Conservation (phyloP, 202 grass and related monocot species). For the Cymbopogon flexuosus region DNA sequence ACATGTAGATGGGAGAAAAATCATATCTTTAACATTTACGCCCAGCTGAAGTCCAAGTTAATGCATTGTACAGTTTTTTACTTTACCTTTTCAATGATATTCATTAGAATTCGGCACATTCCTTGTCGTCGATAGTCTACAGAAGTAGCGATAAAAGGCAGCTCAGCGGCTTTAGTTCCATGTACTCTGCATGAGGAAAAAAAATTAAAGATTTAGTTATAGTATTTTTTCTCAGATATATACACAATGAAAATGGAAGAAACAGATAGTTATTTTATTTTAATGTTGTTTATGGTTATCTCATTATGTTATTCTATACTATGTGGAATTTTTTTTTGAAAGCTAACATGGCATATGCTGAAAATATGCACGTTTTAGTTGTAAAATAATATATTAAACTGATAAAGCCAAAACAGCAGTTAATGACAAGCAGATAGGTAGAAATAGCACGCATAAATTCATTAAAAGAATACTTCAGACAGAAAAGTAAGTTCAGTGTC, state of each 20-base stretch:
- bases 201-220: constrained; percentile 7
- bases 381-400: background rate
- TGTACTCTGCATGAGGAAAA: constrained; percentile 55
- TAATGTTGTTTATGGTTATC: background rate
- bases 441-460: constrained; percentile 8
- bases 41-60: constrained; percentile 13
- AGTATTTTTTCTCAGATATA: background rate
- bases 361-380: background rate
- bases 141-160: constrained; percentile 84
- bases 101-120: constrained; percentile 70
- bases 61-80: background rate
- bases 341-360: constrained; percentile 3
- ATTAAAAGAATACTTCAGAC: background rate
- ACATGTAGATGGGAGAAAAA: constrained; percentile 23
- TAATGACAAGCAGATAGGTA: background rate
- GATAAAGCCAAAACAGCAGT: background rate
- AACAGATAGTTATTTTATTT: background rate
- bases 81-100: constrained; percentile 78
- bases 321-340: background rate
- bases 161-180: constrained; percentile 77
- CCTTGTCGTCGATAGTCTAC: constrained; percentile 74
- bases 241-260: background rate
- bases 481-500: background rate
- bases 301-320: background rate
- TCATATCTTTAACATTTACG: background rate